These are phyloP conservation scores for Talaromyces sp. DNA, from an alignment of 2,329 filamentous ascomycete genomes.

Conservation along the genomic window DNA sequence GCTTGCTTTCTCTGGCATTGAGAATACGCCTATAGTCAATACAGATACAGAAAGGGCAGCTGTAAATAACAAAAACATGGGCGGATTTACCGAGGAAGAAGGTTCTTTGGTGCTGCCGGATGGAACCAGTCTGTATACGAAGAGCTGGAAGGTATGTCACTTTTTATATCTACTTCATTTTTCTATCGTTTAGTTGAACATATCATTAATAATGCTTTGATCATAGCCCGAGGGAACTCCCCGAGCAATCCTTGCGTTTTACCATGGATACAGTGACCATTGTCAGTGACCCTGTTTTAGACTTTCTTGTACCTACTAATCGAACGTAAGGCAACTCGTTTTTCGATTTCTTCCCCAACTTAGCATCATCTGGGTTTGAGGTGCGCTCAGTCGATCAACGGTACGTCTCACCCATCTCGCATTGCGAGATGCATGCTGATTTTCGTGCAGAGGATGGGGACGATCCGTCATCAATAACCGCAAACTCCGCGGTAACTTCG, in stretches of 20 bases:
- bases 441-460: conserved; percentile 66
- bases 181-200: not conserved
- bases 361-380: conserved; percentile 70
- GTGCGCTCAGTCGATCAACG: conserved; percentile 78
- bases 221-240: conserved; percentile 34
- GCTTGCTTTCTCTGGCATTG: conserved; percentile 13
- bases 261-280: conserved; percentile 91
- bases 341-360: conserved; percentile 65
- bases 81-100: conserved; percentile 46
- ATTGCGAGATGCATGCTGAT: not conserved
- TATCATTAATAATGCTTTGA: not conserved
- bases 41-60: conserved; percentile 1
- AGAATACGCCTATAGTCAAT: conserved; percentile 5
- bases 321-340: conserved; percentile 61
- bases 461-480: conserved; percentile 58
- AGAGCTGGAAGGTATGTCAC: conserved; percentile 55
- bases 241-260: conserved; percentile 71
- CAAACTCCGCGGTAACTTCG: conserved; percentile 67
- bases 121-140: conserved; percentile 56
- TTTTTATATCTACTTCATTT: conserved; percentile 23
- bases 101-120: conserved; percentile 51
- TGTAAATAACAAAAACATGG: conserved; percentile 22
- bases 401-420: conserved; percentile 20
- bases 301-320: not conserved
- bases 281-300: conserved; percentile 33